phyloP scores from a whole-genome alignment of 139 green algal genomes.

The Edaphochlamys debaryana region DNA sequence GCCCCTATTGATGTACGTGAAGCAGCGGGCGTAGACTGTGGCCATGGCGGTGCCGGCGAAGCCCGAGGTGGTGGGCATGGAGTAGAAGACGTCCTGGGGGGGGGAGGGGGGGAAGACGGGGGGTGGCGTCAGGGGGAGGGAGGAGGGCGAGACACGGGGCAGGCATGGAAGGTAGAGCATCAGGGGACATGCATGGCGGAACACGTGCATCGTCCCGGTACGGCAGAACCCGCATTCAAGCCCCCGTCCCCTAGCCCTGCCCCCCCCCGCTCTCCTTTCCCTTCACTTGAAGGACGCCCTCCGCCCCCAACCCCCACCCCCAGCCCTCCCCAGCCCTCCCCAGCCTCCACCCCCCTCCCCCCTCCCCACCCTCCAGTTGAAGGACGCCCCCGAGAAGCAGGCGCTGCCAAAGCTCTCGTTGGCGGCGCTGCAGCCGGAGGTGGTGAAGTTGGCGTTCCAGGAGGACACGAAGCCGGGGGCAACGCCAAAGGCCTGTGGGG shows the following conservation, averaged over 20 bases:
- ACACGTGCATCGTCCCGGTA: no score
- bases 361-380: neutral
- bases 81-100: neutral
- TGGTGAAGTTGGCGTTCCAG: neutral
- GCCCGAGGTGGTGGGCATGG: neutral
- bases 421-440: neutral
- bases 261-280: no score
- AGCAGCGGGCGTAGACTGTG: conserved; percentile 10
- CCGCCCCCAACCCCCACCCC: no score
- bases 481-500: no score
- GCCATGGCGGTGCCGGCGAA: neutral
- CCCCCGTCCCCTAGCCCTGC: no score
- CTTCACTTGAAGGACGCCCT: no score
- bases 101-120: neutral
- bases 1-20: conserved; percentile 7
- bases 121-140: neutral
- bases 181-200: no score
- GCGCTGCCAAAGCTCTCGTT: neutral
- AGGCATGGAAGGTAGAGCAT: no score
- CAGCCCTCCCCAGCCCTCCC: no score
- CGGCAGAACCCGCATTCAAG: no score
- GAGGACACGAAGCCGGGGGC: neutral
- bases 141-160: neutral
- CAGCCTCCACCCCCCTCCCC: no score
- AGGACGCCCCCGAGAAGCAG: neutral